Conservation (phyloP, 2,329 filamentous ascomycete species). For the Trichoderma hamatum region DNA sequence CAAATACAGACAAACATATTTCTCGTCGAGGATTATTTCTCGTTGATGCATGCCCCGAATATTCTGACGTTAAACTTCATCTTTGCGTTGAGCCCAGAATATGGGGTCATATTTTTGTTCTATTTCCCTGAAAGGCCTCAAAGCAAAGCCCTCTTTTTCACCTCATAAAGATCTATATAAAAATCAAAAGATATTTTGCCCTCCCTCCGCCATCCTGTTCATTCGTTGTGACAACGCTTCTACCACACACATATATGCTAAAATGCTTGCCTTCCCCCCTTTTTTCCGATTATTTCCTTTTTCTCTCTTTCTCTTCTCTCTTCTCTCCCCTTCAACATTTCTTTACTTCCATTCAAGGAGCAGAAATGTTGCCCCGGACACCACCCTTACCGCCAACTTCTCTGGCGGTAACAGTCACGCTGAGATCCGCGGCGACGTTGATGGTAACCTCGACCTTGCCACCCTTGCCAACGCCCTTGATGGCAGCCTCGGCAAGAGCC, state of each 20-base stretch:
- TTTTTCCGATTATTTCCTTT: neutral
- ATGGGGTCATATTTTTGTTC: neutral
- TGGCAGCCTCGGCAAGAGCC: slow-evolving; percentile 79
- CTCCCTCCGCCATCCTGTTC: neutral
- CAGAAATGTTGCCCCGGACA: slow-evolving; percentile 63
- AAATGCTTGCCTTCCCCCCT: neutral
- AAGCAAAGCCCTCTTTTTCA: neutral
- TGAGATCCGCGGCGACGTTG: slow-evolving; percentile 79
- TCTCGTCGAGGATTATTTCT: no score
- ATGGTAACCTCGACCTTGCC: slow-evolving; percentile 93
- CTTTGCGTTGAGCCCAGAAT: slow-evolving; percentile 12
- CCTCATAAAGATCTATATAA: slow-evolving; percentile 22
- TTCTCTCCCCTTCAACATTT: no score
- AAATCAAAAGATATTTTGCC: slow-evolving; percentile 1
- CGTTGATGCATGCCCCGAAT: no score
- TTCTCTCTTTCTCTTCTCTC: neutral
- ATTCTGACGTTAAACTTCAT: neutral
- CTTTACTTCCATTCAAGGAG: slow-evolving; percentile 29
- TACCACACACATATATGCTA: neutral
- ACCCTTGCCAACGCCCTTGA: slow-evolving; percentile 83
- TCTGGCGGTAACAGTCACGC: slow-evolving; percentile 76
- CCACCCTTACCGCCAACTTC: slow-evolving; percentile 88
- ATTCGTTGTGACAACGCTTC: slow-evolving; percentile 1
- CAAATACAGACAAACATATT: neutral
- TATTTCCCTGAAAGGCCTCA: neutral